phyloP scores from a whole-genome alignment of 768 basidiomycete species.

The Gelatoporia subvermispora region DNA sequence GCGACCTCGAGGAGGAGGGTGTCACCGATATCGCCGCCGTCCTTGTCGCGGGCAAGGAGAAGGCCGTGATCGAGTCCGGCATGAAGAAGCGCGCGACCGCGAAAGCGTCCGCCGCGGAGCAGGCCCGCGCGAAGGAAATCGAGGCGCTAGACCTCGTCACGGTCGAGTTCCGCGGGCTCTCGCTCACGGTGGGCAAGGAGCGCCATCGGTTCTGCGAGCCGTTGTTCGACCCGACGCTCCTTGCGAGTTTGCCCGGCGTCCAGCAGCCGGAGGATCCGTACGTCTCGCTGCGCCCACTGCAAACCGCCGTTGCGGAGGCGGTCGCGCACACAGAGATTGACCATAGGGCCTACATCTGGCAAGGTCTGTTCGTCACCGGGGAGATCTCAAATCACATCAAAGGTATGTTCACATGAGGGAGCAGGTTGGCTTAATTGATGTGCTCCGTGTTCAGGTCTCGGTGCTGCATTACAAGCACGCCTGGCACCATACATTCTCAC shows the following conservation, averaged over 20 bases:
- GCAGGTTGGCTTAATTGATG: neutral
- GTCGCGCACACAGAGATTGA: constrained; percentile 59
- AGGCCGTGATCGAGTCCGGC: constrained; percentile 80
- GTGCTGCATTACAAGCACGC: constrained; percentile 62
- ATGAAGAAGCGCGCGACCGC: constrained; percentile 73
- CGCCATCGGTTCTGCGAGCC: constrained; percentile 90
- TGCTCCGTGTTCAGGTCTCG: constrained; percentile 24
- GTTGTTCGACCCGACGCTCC: constrained; percentile 67
- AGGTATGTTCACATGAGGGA: constrained; percentile 37
- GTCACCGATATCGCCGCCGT: constrained; percentile 88
- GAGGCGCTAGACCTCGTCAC: constrained; percentile 81
- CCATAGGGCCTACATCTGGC: constrained; percentile 69
- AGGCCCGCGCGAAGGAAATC: constrained; percentile 76
- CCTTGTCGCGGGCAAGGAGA: constrained; percentile 86
- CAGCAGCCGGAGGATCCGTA: constrained; percentile 6
- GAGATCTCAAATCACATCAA: constrained; percentile 67
- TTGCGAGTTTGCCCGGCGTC: constrained; percentile 27
- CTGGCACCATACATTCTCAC: constrained; percentile 57
- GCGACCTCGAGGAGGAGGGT: constrained; percentile 35
- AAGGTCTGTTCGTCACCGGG: constrained; percentile 78
- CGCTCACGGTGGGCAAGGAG: constrained; percentile 78
- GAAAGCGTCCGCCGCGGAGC: constrained; percentile 73
- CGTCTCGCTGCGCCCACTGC: constrained; percentile 40
- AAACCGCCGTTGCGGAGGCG: constrained; percentile 62
- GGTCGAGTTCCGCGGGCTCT: constrained; percentile 64